Conservation (phyloP, 2,329 filamentous ascomycete species). For the Penicillium verrucosum region DNA sequence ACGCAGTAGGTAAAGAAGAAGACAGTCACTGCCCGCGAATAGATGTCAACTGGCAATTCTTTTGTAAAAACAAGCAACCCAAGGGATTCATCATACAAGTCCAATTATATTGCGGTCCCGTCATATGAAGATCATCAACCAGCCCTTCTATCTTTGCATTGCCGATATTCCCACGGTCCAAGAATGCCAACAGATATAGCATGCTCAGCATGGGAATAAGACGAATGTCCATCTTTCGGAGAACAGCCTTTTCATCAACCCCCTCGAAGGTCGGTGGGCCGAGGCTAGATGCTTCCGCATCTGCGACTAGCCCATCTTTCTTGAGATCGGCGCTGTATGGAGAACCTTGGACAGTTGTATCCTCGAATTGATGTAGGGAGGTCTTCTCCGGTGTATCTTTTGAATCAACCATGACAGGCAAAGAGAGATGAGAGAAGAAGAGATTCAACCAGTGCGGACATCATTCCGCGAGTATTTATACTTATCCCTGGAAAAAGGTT, state of each 20-base stretch:
- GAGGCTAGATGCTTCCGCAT: slow-evolving; percentile 4
- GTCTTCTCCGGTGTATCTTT: slow-evolving; percentile 8
- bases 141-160: slow-evolving; percentile 36
- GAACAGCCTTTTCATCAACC: slow-evolving; percentile 19
- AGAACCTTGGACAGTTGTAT: background rate
- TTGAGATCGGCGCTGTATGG: background rate
- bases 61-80: background rate
- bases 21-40: slow-evolving; percentile 25
- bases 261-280: slow-evolving; percentile 5
- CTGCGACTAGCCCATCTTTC: slow-evolving; percentile 7
- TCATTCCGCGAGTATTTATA: background rate
- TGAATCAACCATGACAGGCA: slow-evolving; percentile 7
- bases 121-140: slow-evolving; percentile 29
- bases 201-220: slow-evolving; percentile 29
- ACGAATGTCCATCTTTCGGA: slow-evolving; percentile 30
- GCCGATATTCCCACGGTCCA: slow-evolving; percentile 37
- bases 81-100: slow-evolving; percentile 17
- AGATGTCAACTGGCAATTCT: background rate
- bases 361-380: slow-evolving; percentile 8
- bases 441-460: background rate
- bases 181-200: slow-evolving; percentile 31
- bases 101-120: slow-evolving; percentile 32
- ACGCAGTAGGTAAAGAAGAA: slow-evolving; percentile 29
- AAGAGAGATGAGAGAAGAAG: background rate
- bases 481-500: background rate